phyloP scores from a whole-genome alignment of 257 asterid species.

The Jaltomata sinuosa region DNA sequence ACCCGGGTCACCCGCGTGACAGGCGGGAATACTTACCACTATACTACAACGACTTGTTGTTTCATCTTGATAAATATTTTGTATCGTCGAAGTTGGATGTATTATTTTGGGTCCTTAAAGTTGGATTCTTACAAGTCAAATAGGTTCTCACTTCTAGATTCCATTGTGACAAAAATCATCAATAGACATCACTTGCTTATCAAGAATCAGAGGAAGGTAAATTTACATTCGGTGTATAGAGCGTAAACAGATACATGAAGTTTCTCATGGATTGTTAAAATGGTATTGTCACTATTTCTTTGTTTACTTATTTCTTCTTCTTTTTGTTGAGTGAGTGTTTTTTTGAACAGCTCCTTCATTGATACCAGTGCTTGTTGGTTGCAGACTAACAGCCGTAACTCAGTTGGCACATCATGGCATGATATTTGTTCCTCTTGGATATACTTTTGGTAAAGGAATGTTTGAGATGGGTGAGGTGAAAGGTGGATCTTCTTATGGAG shows the following conservation, averaged over 20 bases:
- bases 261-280: background rate
- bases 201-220: no score
- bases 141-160: no score
- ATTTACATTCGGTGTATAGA: no score
- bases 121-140: no score
- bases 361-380: background rate
- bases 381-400: slow-evolving; percentile 74
- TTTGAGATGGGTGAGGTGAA: slow-evolving; percentile 73
- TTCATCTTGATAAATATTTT: no score
- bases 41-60: slow-evolving; percentile 42
- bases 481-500: slow-evolving; percentile 84
- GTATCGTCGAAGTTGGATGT: no score
- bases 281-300: background rate
- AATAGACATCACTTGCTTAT: no score
- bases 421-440: slow-evolving; percentile 77
- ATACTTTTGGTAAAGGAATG: slow-evolving; percentile 75
- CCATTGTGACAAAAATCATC: no score
- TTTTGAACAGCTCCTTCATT: background rate
- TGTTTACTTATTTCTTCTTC: background rate
- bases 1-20: slow-evolving; percentile 67
- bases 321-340: background rate
- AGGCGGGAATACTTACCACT: slow-evolving; percentile 61
- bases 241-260: background rate
- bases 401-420: slow-evolving; percentile 91
- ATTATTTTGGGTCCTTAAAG: no score